Evolutionary conservation across 2,329 filamentous ascomycete genomes (phyloP).

Genomic region (Aspergillus niger): DNA sequence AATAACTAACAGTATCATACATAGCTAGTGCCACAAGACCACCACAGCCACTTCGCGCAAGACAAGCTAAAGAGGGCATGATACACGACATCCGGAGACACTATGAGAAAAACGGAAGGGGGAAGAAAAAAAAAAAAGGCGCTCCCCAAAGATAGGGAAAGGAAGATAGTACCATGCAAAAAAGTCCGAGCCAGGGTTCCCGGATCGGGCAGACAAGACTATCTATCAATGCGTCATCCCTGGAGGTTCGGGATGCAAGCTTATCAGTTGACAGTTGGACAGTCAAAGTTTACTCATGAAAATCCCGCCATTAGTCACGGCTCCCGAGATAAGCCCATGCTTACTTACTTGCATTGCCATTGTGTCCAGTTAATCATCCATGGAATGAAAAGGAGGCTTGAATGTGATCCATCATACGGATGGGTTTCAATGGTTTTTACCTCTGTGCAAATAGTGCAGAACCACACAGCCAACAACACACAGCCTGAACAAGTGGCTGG

Average conservation of each 20-base stretch:
- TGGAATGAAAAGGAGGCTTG: not conserved
- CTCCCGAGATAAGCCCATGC: slow-evolving; percentile 4
- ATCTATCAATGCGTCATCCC: slow-evolving; percentile 1
- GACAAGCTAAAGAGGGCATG: not conserved
- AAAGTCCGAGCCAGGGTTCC: not conserved
- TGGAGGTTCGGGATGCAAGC: not conserved
- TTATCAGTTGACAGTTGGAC: slow-evolving; percentile 10
- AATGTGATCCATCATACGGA: not conserved
- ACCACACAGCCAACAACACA: not conserved
- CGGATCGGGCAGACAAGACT: not conserved
- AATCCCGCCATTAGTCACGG: slow-evolving; percentile 5
- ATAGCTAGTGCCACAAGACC: not conserved
- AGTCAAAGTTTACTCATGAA: slow-evolving; percentile 1
- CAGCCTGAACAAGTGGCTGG: not conserved
- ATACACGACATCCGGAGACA: not conserved
- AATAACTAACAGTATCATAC: too few species aligned
- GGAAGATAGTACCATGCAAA: not conserved
- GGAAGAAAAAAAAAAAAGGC: too few species aligned
- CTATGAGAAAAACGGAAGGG: not conserved
- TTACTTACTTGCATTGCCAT: not conserved
- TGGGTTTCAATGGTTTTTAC: not conserved
- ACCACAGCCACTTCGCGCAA: not conserved
- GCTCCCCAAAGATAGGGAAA: not conserved
- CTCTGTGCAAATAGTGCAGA: not conserved
- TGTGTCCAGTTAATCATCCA: not conserved